phyloP scores from a whole-genome alignment of 345 rosid genomes.

The Aethionema arabicum region DNA sequence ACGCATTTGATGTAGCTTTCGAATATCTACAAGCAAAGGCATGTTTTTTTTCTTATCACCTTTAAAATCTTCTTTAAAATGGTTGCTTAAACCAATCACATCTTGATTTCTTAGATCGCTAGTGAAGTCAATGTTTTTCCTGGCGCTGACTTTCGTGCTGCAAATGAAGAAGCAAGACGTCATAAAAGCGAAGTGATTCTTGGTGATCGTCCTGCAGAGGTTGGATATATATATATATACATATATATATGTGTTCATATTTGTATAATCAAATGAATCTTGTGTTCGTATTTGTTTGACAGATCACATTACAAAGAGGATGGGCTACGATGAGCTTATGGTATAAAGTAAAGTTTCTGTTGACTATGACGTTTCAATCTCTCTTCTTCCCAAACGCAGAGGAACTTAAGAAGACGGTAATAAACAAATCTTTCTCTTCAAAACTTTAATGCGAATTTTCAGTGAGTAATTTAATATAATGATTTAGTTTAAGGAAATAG shows the following conservation, averaged over 20 bases:
- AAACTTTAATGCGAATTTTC: neutral
- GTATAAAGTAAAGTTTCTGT: slow-evolving; percentile 74
- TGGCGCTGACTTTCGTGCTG: slow-evolving; percentile 93
- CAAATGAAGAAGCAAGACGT: slow-evolving; percentile 81
- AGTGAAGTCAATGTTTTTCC: slow-evolving; percentile 80
- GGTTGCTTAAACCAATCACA: slow-evolving; percentile 3
- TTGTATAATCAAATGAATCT: neutral
- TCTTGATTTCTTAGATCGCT: slow-evolving; percentile 56
- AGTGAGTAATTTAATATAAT: slow-evolving; percentile 9
- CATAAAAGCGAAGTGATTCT: slow-evolving; percentile 79
- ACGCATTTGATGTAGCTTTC: slow-evolving; percentile 74
- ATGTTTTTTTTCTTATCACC: slow-evolving; percentile 20
- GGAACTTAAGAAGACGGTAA: slow-evolving; percentile 82
- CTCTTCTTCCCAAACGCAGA: slow-evolving; percentile 74
- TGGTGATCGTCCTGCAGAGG: slow-evolving; percentile 98
- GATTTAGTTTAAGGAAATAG: slow-evolving; percentile 84
- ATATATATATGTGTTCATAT: slow-evolving; percentile 16
- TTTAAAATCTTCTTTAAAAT: slow-evolving; percentile 16
- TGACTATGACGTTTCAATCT: slow-evolving; percentile 68
- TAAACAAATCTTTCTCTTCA: neutral
- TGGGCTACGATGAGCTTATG: slow-evolving; percentile 93
- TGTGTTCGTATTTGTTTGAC: slow-evolving; percentile 25
- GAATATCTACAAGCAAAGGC: slow-evolving; percentile 91
- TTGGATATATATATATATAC: slow-evolving; percentile 19
- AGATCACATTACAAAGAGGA: slow-evolving; percentile 76